These are phyloP conservation scores for Zygosaccharomyces bailii DNA, from an alignment of 805 yeast genomes.

Conservation along the genomic window DNA sequence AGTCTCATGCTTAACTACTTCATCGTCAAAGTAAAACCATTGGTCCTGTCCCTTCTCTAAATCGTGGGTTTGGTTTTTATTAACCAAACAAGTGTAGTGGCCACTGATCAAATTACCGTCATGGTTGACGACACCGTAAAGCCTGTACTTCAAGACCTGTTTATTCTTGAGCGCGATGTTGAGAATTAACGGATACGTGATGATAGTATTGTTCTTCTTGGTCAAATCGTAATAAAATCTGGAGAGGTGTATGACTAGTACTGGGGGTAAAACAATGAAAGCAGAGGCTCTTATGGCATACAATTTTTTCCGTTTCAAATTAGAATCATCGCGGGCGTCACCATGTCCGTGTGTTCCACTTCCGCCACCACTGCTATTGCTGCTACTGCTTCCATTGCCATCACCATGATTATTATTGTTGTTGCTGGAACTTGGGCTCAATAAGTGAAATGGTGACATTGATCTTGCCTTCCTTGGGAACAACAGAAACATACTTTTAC, in stretches of 20 bases:
- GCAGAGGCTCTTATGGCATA: slow-evolving; percentile 63
- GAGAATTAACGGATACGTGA: slow-evolving; percentile 54
- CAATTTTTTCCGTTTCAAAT: slow-evolving; percentile 20
- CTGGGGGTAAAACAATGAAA: slow-evolving; percentile 75
- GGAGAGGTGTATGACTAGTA: slow-evolving; percentile 79
- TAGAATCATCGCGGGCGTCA: slow-evolving; percentile 26
- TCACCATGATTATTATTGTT: slow-evolving; percentile 34
- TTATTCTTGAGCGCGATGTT: slow-evolving; percentile 44
- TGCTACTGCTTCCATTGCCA: not conserved
- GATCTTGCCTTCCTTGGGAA: slow-evolving; percentile 32
- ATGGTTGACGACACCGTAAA: slow-evolving; percentile 67
- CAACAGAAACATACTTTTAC: slow-evolving; percentile 27
- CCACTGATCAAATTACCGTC: slow-evolving; percentile 69
- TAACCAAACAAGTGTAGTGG: slow-evolving; percentile 68
- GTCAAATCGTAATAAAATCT: slow-evolving; percentile 61
- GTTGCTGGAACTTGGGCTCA: slow-evolving; percentile 5
- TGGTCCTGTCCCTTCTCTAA: slow-evolving; percentile 38
- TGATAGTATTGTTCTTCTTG: slow-evolving; percentile 48
- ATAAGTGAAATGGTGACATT: slow-evolving; percentile 16
- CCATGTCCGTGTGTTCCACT: slow-evolving; percentile 64
- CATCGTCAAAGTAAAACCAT: slow-evolving; percentile 81
- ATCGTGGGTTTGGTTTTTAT: slow-evolving; percentile 42
- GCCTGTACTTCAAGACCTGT: slow-evolving; percentile 42
- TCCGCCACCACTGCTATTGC: slow-evolving; percentile 47
- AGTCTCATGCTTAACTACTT: slow-evolving; percentile 44